Evolutionary conservation across 371 early-diverging fungal genomes (phyloP).

Genomic region (Mortierella sp.): DNA sequence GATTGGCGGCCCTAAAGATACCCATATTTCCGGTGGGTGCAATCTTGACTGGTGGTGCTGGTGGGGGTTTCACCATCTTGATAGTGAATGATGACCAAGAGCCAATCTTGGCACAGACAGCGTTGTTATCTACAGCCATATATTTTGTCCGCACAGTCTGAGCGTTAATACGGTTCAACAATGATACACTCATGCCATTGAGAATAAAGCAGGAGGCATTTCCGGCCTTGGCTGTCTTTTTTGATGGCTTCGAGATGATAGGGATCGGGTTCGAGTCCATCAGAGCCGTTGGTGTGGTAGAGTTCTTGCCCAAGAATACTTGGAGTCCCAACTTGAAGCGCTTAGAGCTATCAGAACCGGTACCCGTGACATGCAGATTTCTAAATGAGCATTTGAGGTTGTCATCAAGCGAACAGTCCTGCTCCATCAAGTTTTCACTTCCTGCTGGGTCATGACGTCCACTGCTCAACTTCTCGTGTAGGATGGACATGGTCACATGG

Average conservation of each 20-base stretch:
- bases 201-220: slow-evolving; percentile 76
- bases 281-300: slow-evolving; percentile 59
- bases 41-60: slow-evolving; percentile 52
- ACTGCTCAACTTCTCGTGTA: slow-evolving; percentile 44
- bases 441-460: slow-evolving; percentile 6
- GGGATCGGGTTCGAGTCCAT: slow-evolving; percentile 76
- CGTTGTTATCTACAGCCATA: slow-evolving; percentile 65
- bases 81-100: slow-evolving; percentile 83
- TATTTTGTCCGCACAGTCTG: slow-evolving; percentile 85
- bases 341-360: slow-evolving; percentile 72
- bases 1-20: slow-evolving; percentile 25
- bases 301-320: slow-evolving; percentile 40
- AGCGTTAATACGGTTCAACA: slow-evolving; percentile 84
- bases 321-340: slow-evolving; percentile 73
- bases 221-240: slow-evolving; percentile 82
- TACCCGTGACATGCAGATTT: slow-evolving; percentile 76
- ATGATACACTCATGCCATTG: slow-evolving; percentile 71
- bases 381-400: slow-evolving; percentile 52
- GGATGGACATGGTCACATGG: slow-evolving; percentile 68
- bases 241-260: slow-evolving; percentile 85
- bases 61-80: slow-evolving; percentile 62
- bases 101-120: slow-evolving; percentile 73
- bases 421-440: slow-evolving; percentile 49
- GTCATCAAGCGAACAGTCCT: slow-evolving; percentile 35
- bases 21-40: slow-evolving; percentile 27